phyloP scores from a whole-genome alignment of 345 rosid genomes.

The Salix suchowensis region DNA sequence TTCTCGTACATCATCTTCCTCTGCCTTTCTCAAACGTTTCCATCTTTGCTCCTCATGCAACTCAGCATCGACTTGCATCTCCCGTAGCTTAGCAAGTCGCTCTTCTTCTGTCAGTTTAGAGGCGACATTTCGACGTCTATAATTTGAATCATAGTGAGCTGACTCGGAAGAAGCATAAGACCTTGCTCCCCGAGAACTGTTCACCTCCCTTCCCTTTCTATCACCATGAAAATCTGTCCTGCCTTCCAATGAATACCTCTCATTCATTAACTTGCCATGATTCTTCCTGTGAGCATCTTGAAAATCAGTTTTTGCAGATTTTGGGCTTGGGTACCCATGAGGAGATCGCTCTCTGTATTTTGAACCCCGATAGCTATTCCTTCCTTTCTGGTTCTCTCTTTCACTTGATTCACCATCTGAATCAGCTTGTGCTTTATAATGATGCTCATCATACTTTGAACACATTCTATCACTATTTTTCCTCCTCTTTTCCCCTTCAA shows the following conservation, averaged over 20 bases:
- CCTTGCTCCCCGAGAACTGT: neutral
- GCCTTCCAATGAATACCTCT: constrained; percentile 26
- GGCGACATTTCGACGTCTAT: constrained; percentile 35
- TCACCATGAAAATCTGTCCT: constrained; percentile 11
- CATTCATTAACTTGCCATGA: constrained; percentile 33
- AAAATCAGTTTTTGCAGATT: constrained; percentile 22
- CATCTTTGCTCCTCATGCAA: constrained; percentile 91
- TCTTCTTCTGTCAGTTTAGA: constrained; percentile 81
- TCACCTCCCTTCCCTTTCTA: constrained; percentile 14
- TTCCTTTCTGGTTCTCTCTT: constrained; percentile 29
- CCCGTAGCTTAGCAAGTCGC: constrained; percentile 65
- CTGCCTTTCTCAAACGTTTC: constrained; percentile 82
- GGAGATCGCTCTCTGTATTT: constrained; percentile 37
- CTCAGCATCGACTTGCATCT: constrained; percentile 87
- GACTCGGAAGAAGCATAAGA: constrained; percentile 11
- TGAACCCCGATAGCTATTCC: constrained; percentile 15
- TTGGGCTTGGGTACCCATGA: constrained; percentile 12
- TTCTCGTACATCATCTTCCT: constrained; percentile 66
- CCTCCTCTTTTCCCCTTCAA: constrained; percentile 27
- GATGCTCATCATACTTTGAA: constrained; percentile 22
- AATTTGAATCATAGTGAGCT: constrained; percentile 25
- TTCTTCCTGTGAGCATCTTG: constrained; percentile 30
- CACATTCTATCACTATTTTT: constrained; percentile 22
- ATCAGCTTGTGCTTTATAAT: constrained; percentile 22
- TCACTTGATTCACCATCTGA: constrained; percentile 42